Conservation (phyloP, 192 early-diverging fungal species). For the Blastocladiella britannica region DNA sequence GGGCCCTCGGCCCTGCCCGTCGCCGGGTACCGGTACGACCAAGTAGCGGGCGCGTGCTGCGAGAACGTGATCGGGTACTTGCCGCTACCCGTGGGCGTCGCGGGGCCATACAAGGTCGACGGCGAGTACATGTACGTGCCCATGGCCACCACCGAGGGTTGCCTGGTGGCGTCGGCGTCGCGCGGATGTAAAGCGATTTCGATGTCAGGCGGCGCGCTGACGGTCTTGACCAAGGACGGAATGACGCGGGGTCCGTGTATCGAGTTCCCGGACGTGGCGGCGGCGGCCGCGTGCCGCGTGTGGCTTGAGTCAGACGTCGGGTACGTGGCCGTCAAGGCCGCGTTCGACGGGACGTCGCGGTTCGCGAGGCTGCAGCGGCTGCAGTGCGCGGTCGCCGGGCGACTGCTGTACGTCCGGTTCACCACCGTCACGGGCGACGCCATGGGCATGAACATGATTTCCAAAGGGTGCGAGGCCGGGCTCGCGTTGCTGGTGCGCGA, state of each 20-base stretch:
- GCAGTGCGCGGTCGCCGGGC: conserved; percentile 65
- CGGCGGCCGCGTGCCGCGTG: conserved; percentile 40
- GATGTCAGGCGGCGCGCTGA: conserved; percentile 60
- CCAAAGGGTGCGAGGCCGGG: conserved; percentile 77
- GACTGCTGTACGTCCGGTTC: conserved; percentile 70
- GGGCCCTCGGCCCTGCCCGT: conserved; percentile 49
- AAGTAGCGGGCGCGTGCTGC: conserved; percentile 78
- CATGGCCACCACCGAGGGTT: conserved; percentile 91
- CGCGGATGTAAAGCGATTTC: conserved; percentile 90
- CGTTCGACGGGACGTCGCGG: conserved; percentile 72
- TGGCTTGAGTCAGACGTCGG: conserved; percentile 53
- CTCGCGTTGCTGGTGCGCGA: conserved; percentile 32
- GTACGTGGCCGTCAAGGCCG: conserved; percentile 33
- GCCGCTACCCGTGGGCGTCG: conserved; percentile 80
- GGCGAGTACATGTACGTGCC: conserved; percentile 63
- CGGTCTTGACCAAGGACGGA: conserved; percentile 54
- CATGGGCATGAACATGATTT: conserved; percentile 99
- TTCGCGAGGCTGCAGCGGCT: conserved; percentile 66
- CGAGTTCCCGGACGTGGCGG: conserved; percentile 48
- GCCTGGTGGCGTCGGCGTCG: conserved; percentile 69
- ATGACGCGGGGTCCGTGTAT: conserved; percentile 89
- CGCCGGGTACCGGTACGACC: conserved; percentile 69
- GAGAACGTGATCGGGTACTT: conserved; percentile 90
- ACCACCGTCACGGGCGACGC: conserved; percentile 80
- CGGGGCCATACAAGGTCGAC: conserved; percentile 68